phyloP scores from a whole-genome alignment of 1,139 yeast genomes.

The Groenewaldozyma sp. region DNA sequence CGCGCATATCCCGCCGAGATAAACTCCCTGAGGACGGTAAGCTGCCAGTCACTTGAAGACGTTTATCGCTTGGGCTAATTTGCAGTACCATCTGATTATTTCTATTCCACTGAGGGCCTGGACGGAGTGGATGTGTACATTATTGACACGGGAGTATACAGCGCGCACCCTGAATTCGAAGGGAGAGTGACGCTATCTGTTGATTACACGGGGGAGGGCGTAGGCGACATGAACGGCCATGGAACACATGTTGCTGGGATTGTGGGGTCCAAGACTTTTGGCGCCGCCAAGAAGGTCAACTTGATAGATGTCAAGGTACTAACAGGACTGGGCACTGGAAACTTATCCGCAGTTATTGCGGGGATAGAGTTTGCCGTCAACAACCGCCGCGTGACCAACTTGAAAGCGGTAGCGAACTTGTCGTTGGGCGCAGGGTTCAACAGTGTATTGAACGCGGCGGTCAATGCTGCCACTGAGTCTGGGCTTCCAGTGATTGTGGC shows the following conservation, averaged over 20 bases:
- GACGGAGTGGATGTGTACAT: slow-evolving; percentile 59
- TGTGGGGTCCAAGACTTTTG: slow-evolving; percentile 66
- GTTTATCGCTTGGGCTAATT: too few species aligned
- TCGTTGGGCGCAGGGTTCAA: slow-evolving; percentile 72
- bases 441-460: slow-evolving; percentile 59
- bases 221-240: slow-evolving; percentile 63
- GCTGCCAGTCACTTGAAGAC: too few species aligned
- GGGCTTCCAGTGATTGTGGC: slow-evolving; percentile 79
- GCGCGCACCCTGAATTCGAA: slow-evolving; percentile 55
- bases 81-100: slow-evolving; percentile 21
- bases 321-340: slow-evolving; percentile 57
- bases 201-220: slow-evolving; percentile 56
- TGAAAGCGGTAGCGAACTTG: slow-evolving; percentile 62
- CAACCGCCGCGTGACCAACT: slow-evolving; percentile 40
- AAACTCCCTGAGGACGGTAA: slow-evolving; percentile 22
- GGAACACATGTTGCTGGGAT: slow-evolving; percentile 89
- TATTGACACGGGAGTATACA: slow-evolving; percentile 67
- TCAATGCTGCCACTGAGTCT: slow-evolving; percentile 59
- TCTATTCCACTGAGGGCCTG: slow-evolving; percentile 33
- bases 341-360: slow-evolving; percentile 49
- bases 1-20: slow-evolving; percentile 50
- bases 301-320: slow-evolving; percentile 70
- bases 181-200: slow-evolving; percentile 50
- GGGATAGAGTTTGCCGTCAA: slow-evolving; percentile 74
- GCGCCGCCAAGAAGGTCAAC: slow-evolving; percentile 63